Percentiles rank a stretch among this genome's conserved stretches.
These are phyloP conservation scores for Pinguiococcus pyrenoidosus DNA, from an alignment of 108 stramenopile genomes.

Conservation along the genomic window DNA sequence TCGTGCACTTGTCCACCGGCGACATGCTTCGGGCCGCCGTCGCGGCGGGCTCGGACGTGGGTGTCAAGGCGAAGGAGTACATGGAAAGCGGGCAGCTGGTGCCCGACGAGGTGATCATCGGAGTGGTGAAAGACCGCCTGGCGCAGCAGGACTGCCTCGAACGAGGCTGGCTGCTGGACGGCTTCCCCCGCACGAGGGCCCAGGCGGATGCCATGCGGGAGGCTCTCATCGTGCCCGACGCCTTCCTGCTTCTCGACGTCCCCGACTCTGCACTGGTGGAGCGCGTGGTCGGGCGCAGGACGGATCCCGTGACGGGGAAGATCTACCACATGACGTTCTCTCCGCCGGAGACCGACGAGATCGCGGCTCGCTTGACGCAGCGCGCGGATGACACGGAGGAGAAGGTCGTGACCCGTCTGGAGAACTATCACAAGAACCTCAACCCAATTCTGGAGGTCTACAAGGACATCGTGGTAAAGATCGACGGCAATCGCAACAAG, in stretches of 20 bases:
- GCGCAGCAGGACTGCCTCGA: constrained; percentile 68
- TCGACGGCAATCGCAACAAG: constrained; percentile 82
- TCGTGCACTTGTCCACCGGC: constrained; percentile 79
- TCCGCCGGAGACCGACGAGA: constrained; percentile 56
- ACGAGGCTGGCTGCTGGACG: constrained; percentile 96
- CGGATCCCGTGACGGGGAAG: constrained; percentile 78
- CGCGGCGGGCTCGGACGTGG: constrained; percentile 52
- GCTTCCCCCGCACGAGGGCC: constrained; percentile 90
- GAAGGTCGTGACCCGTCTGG: constrained; percentile 64
- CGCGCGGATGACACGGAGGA: constrained; percentile 81
- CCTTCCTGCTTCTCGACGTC: constrained; percentile 71
- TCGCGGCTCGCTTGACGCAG: constrained; percentile 53
- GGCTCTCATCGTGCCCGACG: constrained; percentile 58
- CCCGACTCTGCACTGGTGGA: constrained; percentile 70
- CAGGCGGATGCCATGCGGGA: too few relatives aligned
- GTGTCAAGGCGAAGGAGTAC: constrained; percentile 60
- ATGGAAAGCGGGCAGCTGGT: constrained; percentile 83
- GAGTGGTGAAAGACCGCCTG: constrained; percentile 47
- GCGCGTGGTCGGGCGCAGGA: constrained; percentile 72
- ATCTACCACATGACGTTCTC: constrained; percentile 78
- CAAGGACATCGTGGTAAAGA: constrained; percentile 56
- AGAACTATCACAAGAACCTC: constrained; percentile 69
- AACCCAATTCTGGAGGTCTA: too few relatives aligned
- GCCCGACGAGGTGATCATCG: constrained; percentile 85
- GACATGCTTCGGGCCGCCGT: constrained; percentile 89